Evolutionary conservation across 345 rosid species (phyloP).

Genomic region (Bretschneidera sinensis): DNA sequence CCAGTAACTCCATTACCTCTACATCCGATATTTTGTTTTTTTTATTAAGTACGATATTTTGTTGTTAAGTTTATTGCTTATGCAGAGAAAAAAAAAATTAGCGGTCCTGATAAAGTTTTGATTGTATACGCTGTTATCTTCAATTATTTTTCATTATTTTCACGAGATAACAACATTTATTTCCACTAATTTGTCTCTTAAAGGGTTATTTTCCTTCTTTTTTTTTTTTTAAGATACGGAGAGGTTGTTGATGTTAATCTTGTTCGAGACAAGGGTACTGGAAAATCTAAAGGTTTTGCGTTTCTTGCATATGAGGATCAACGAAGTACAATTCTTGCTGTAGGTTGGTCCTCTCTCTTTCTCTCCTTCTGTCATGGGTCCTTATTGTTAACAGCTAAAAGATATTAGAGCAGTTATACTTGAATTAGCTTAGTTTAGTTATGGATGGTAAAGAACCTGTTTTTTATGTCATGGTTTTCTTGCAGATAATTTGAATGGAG

Average conservation of each 20-base stretch:
- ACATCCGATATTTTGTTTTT: too few relatives aligned
- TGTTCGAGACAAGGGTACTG: constrained; percentile 84
- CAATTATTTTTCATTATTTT: too few relatives aligned
- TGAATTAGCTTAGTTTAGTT: too few relatives aligned
- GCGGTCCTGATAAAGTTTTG: too few relatives aligned
- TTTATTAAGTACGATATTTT: too few relatives aligned
- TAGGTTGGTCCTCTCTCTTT: constrained; percentile 51
- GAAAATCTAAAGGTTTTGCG: constrained; percentile 88
- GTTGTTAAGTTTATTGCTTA: too few relatives aligned
- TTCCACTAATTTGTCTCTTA: too few relatives aligned
- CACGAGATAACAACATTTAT: not conserved
- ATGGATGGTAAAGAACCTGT: too few relatives aligned
- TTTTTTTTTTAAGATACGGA: constrained; percentile 48
- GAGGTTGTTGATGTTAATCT: constrained; percentile 94
- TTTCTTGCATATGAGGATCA: constrained; percentile 95
- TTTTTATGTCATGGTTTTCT: not conserved
- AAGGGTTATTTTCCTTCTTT: not conserved
- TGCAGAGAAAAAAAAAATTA: too few relatives aligned
- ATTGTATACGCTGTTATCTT: not conserved
- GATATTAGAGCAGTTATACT: too few relatives aligned
- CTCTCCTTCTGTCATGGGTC: not conserved
- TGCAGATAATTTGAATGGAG: constrained; percentile 85
- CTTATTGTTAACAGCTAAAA: constrained; percentile 1
- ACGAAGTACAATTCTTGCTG: constrained; percentile 86
- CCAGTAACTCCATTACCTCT: constrained; percentile 65